phyloP scores from a whole-genome alignment of 2,329 filamentous ascomycete species.

The Fusarium sp. region DNA sequence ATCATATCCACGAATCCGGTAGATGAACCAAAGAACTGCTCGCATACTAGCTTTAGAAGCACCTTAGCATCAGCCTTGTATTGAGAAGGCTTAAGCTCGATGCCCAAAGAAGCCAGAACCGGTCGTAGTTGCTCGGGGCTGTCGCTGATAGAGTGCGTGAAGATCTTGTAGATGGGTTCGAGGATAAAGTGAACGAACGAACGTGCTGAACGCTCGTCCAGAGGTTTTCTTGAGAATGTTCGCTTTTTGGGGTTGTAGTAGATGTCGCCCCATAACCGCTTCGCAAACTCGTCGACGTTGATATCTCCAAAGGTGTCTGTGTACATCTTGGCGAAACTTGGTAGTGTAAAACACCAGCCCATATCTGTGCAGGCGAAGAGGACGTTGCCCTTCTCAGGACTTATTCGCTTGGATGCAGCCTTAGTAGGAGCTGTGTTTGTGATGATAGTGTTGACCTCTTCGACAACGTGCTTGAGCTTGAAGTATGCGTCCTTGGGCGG shows the following conservation, averaged over 20 bases:
- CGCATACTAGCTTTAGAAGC: slow-evolving; percentile 87
- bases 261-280: slow-evolving; percentile 92
- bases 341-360: slow-evolving; percentile 96
- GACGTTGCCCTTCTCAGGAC: slow-evolving; percentile 98
- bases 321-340: slow-evolving; percentile 97
- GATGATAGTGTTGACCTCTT: slow-evolving; percentile 97
- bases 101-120: slow-evolving; percentile 82
- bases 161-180: slow-evolving; percentile 98
- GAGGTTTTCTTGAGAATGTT: slow-evolving; percentile 88
- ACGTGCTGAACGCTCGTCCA: slow-evolving; percentile 82
- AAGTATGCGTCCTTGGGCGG: slow-evolving; percentile 97
- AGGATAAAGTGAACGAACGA: slow-evolving; percentile 95
- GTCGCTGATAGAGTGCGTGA: slow-evolving; percentile 92
- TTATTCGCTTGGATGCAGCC: slow-evolving; percentile 83
- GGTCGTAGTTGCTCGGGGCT: slow-evolving; percentile 85
- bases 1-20: slow-evolving; percentile 97
- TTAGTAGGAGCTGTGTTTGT: slow-evolving; percentile 85
- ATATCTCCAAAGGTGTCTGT: slow-evolving; percentile 86
- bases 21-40: slow-evolving; percentile 93
- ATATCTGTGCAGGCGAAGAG: slow-evolving; percentile 93
- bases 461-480: slow-evolving; percentile 98
- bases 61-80: slow-evolving; percentile 91
- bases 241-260: slow-evolving; percentile 94
- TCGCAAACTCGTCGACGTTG: slow-evolving; percentile 84
- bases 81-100: slow-evolving; percentile 89